Evolutionary conservation across 1,139 yeast species (phyloP), one percentile per base, ranked within the genome.

Genomic region (Saccharomyces pastorianus): DNA sequence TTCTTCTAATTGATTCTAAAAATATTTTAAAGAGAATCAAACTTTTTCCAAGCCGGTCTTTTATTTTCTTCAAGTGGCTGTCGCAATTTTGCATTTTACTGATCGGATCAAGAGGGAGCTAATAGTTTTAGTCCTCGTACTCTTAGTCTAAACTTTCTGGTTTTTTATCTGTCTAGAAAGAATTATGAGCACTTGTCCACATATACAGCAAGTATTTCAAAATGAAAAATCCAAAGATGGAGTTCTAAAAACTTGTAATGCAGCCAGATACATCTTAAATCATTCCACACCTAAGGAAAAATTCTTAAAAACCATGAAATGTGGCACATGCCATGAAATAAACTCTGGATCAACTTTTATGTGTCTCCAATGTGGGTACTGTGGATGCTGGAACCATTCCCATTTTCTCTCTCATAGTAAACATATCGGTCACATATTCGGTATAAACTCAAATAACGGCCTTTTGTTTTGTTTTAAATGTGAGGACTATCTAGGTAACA

Each of bases 281-380:
- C 62, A 64, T 49, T 57, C 66, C 14, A 53, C 59, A 6, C 48
- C 53, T 6, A 59, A 56, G 49, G 63, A 62, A 11, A 62, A 58
- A 51, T 58, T 53, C 38, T 42, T 60, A 23, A 52, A 60, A 41
- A 60, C 65, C 1, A 64, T 61, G 64, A 56, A 55, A 48, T 67
- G 71, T 52, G 52, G 61, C 20, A 62, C 61, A 20, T 67, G 71
- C 54, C 56, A 61, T 29, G 64, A 72, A 31, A 64, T 74, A 44
- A 71, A 72, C 57, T 71, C 75, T 57, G 79, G 81, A 58, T 72
- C 79, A 51, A 76, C 79, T 38, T 82, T 80, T 61, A 79, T 86
- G 73, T 90, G 97, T 70, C 71, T 90, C 50, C 95, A 88, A 65
- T 90, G 97, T 67, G 85, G 93, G 1, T 84, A 81, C 64, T 82